A percentile compares a stretch with the other conserved stretches of the same genome.
These are phyloP conservation scores for Aureobasidium pullulans DNA, from an alignment of 2,329 filamentous ascomycete genomes.

Conservation along the genomic window DNA sequence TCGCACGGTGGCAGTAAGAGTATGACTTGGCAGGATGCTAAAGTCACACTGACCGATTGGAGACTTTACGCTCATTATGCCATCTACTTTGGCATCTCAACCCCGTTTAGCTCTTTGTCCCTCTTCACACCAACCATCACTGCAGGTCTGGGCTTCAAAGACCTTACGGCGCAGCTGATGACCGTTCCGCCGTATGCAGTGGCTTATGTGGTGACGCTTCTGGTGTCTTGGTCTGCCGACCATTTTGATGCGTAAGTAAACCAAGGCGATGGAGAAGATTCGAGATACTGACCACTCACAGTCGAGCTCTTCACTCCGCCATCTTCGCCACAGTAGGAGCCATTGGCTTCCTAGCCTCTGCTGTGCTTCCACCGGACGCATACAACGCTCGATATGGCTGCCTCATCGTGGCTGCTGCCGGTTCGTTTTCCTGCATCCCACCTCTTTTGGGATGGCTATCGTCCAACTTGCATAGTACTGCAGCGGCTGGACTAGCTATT, in stretches of 20 bases:
- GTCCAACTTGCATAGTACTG: slow-evolving; percentile 59
- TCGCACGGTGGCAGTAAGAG: slow-evolving; percentile 33
- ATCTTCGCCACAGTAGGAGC: slow-evolving; percentile 45
- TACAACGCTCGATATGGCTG: slow-evolving; percentile 61
- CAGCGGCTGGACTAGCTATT: slow-evolving; percentile 59
- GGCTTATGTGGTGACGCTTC: slow-evolving; percentile 41
- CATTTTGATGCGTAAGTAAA: slow-evolving; percentile 43
- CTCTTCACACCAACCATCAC: slow-evolving; percentile 48
- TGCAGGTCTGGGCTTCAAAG: slow-evolving; percentile 53
- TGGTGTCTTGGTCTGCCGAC: slow-evolving; percentile 51
- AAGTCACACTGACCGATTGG: slow-evolving; percentile 42
- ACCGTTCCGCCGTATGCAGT: slow-evolving; percentile 27
- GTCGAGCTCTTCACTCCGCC: slow-evolving; percentile 45
- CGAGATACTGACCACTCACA: not conserved
- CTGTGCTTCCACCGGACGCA: slow-evolving; percentile 52
- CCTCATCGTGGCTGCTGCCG: slow-evolving; percentile 59
- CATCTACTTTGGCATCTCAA: slow-evolving; percentile 43
- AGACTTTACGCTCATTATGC: slow-evolving; percentile 46
- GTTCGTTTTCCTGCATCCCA: slow-evolving; percentile 62
- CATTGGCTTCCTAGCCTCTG: slow-evolving; percentile 55
- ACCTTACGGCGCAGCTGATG: slow-evolving; percentile 38
- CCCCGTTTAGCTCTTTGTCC: slow-evolving; percentile 22
- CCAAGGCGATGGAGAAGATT: not conserved
- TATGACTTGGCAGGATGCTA: slow-evolving; percentile 43
- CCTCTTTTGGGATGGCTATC: slow-evolving; percentile 65